phyloP scores from a whole-genome alignment of 2,329 filamentous ascomycete genomes.

The Penicillium sp. region DNA sequence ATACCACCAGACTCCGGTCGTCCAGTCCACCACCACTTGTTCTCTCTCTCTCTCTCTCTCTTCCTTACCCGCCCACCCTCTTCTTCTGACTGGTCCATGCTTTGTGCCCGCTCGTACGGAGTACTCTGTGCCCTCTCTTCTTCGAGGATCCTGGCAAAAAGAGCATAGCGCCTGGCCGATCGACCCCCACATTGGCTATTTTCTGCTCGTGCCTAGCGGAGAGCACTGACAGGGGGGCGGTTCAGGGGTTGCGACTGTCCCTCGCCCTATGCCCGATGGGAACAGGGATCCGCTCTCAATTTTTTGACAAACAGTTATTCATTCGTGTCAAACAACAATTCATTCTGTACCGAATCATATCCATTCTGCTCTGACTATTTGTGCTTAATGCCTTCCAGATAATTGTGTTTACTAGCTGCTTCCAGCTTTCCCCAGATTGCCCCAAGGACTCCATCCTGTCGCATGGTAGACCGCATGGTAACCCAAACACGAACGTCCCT shows the following conservation, averaged over 20 bases:
- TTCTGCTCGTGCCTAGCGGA: conserved; percentile 29
- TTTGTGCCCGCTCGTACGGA: background rate
- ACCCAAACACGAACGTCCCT: conserved; percentile 12
- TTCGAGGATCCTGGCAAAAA: background rate
- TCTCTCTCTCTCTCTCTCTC: background rate
- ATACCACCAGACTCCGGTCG: background rate
- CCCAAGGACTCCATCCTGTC: background rate
- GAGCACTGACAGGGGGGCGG: conserved; percentile 28
- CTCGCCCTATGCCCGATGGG: conserved; percentile 17
- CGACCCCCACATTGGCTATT: conserved; percentile 29
- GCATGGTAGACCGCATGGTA: conserved; percentile 3
- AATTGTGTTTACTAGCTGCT: background rate
- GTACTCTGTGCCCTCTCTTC: background rate
- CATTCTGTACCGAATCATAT: background rate
- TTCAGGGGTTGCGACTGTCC: conserved; percentile 28
- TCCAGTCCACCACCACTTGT: background rate
- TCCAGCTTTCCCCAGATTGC: background rate
- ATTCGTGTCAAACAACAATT: background rate
- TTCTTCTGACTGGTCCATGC: background rate
- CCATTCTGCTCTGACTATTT: background rate
- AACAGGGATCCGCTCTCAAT: conserved; percentile 15
- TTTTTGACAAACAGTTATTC: background rate
- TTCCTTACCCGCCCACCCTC: conserved; percentile 1
- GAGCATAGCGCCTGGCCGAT: conserved; percentile 22
- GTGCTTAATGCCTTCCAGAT: background rate